Conservation (phyloP, 1,139 yeast species). For the Wickerhamomyces sp. region DNA sequence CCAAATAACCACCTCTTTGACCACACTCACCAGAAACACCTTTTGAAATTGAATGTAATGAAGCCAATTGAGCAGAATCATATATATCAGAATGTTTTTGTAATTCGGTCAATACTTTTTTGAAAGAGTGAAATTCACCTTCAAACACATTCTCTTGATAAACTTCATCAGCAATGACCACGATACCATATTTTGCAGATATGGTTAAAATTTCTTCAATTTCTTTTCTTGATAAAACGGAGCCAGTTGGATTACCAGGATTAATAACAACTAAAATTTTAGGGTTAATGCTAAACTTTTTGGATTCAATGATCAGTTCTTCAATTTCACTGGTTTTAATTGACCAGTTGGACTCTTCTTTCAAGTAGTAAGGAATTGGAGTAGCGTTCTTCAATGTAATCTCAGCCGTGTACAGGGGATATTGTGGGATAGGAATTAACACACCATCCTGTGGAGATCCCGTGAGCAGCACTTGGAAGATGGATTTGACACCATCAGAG, state of each 20-base stretch:
- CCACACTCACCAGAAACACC: conserved; percentile 99
- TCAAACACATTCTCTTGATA: conserved; percentile 87
- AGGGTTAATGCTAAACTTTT: conserved; percentile 54
- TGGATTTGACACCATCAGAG: conserved; percentile 78
- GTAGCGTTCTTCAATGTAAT: conserved; percentile 77
- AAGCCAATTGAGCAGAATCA: conserved; percentile 79
- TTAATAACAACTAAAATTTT: conserved; percentile 88
- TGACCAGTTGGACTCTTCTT: conserved; percentile 81
- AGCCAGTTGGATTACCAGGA: conserved; percentile 98
- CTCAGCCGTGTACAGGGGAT: conserved; percentile 92
- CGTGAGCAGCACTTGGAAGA: conserved; percentile 64
- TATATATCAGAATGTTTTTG: conserved; percentile 52
- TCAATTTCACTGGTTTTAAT: conserved; percentile 68
- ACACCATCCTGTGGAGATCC: conserved; percentile 68
- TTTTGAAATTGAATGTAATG: conserved; percentile 92
- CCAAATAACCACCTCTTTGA: conserved; percentile 99
- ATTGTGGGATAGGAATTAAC: conserved; percentile 94
- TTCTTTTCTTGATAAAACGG: conserved; percentile 60
- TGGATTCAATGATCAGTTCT: conserved; percentile 46
- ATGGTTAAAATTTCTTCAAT: conserved; percentile 68
- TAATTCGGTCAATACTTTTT: conserved; percentile 61
- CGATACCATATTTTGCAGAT: conserved; percentile 81
- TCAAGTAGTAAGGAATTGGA: conserved; percentile 82
- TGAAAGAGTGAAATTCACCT: conserved; percentile 61
- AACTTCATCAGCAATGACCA: conserved; percentile 96